These are phyloP conservation scores for Aspergillus neotritici DNA, from an alignment of 2,329 filamentous ascomycete genomes.

Conservation along the genomic window DNA sequence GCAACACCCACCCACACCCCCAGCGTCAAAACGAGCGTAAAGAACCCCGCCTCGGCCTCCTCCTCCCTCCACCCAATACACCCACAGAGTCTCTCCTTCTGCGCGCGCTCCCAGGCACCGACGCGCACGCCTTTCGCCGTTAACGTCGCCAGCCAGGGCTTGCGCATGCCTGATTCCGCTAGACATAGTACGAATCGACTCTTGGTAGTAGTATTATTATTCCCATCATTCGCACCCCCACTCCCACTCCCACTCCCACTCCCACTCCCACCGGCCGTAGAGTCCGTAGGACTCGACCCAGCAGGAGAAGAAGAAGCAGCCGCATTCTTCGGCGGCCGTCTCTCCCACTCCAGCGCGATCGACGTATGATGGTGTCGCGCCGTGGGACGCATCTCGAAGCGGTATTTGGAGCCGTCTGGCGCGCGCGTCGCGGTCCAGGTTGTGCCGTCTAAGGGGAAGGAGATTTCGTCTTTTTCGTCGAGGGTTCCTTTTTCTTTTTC, in stretches of 20 bases:
- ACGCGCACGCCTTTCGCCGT: constrained; percentile 20
- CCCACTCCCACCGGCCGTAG: background rate
- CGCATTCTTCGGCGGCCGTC: constrained; percentile 2
- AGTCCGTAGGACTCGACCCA: background rate
- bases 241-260: background rate
- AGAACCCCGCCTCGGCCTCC: constrained; percentile 19
- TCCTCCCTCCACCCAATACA: constrained; percentile 14
- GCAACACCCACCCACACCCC: constrained; percentile 25
- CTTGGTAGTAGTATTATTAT: background rate
- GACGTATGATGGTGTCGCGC: background rate
- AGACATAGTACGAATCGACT: constrained; percentile 11
- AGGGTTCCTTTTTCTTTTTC: too few relatives aligned
- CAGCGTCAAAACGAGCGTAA: constrained; percentile 27
- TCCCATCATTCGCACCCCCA: constrained; percentile 1
- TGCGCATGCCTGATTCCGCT: constrained; percentile 1
- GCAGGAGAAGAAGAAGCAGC: too few relatives aligned
- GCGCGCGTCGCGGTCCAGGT: too few relatives aligned
- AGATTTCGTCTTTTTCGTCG: too few relatives aligned
- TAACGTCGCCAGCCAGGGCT: constrained; percentile 14
- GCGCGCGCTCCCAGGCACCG: constrained; percentile 20
- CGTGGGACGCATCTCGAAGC: background rate
- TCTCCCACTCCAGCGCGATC: constrained; percentile 9
- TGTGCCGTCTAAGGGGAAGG: too few relatives aligned
- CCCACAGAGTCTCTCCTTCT: constrained; percentile 16
- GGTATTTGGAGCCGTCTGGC: too few relatives aligned